These are phyloP conservation scores for Spraguea lophii DNA, from an alignment of 371 early-diverging fungal genomes.

Conservation along the genomic window DNA sequence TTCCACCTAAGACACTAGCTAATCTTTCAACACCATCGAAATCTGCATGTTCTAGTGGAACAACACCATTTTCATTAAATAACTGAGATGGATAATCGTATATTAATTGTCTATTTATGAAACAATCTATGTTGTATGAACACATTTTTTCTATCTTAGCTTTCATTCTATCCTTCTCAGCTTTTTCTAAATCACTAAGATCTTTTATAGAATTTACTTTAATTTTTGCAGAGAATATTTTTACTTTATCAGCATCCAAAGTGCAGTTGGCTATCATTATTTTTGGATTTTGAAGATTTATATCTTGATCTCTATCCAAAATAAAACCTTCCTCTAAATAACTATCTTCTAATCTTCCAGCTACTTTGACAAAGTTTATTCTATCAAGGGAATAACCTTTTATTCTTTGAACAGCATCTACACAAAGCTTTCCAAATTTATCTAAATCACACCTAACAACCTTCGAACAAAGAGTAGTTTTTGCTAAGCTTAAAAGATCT, in stretches of 20 bases:
- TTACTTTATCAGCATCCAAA: slow-evolving; percentile 98
- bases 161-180: slow-evolving; percentile 91
- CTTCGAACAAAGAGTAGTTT: slow-evolving; percentile 88
- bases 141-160: slow-evolving; percentile 88
- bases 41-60: slow-evolving; percentile 94
- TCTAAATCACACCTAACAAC: slow-evolving; percentile 83
- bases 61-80: slow-evolving; percentile 76
- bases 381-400: slow-evolving; percentile 53
- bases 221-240: slow-evolving; percentile 91
- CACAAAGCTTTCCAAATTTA: slow-evolving; percentile 77
- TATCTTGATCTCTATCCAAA: slow-evolving; percentile 85
- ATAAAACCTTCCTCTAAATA: slow-evolving; percentile 90
- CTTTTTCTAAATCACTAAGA: slow-evolving; percentile 87
- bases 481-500: slow-evolving; percentile 48
- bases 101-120: slow-evolving; percentile 95
- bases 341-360: slow-evolving; percentile 81
- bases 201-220: slow-evolving; percentile 82
- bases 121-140: slow-evolving; percentile 59
- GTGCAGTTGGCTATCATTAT: slow-evolving; percentile 92
- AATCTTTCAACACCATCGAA: slow-evolving; percentile 95
- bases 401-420: slow-evolving; percentile 65
- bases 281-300: slow-evolving; percentile 73
- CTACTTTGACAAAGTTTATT: slow-evolving; percentile 89
- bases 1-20: slow-evolving; percentile 71
- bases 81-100: slow-evolving; percentile 99